A percentile compares a stretch with the other conserved stretches of the same genome.
phyloP scores from a whole-genome alignment of 108 stramenopile species.

The Phaeodactylum tricornutum region DNA sequence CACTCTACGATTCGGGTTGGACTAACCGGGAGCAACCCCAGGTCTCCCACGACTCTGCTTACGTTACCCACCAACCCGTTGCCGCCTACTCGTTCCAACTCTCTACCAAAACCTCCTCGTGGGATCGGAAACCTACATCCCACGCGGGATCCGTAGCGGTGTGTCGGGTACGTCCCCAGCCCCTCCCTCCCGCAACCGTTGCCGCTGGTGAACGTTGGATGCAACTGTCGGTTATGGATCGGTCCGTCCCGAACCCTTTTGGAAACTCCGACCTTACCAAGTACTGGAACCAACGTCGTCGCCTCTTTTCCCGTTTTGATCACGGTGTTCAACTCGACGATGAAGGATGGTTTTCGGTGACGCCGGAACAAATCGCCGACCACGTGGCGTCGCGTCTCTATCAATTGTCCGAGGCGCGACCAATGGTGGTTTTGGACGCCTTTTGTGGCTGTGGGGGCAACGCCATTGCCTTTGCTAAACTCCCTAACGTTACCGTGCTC shows the following conservation, averaged over 20 bases:
- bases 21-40: too few relatives aligned
- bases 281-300: constrained; percentile 73
- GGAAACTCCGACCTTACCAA: constrained; percentile 39
- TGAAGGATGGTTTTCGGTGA: constrained; percentile 71
- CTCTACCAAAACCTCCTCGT: too few relatives aligned
- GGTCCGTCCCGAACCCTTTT: constrained; percentile 27
- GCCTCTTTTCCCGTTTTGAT: constrained; percentile 67
- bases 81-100: too few relatives aligned
- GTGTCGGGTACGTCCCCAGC: neutral
- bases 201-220: constrained; percentile 1
- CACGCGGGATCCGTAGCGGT: constrained; percentile 1
- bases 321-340: constrained; percentile 66
- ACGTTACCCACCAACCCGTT: too few relatives aligned
- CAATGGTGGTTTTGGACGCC: constrained; percentile 43
- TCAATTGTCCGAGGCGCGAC: neutral
- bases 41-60: too few relatives aligned
- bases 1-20: constrained; percentile 37
- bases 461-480: constrained; percentile 57
- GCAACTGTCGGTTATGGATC: constrained; percentile 1
- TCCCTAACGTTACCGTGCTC: constrained; percentile 27
- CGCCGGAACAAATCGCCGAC: constrained; percentile 72
- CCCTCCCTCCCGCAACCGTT: neutral
- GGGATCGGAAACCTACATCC: too few relatives aligned
- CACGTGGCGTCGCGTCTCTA: constrained; percentile 43
- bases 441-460: constrained; percentile 87